Evolutionary conservation across 176 grass and related monocot species (phyloP).

Genomic region (Areca catechu): DNA sequence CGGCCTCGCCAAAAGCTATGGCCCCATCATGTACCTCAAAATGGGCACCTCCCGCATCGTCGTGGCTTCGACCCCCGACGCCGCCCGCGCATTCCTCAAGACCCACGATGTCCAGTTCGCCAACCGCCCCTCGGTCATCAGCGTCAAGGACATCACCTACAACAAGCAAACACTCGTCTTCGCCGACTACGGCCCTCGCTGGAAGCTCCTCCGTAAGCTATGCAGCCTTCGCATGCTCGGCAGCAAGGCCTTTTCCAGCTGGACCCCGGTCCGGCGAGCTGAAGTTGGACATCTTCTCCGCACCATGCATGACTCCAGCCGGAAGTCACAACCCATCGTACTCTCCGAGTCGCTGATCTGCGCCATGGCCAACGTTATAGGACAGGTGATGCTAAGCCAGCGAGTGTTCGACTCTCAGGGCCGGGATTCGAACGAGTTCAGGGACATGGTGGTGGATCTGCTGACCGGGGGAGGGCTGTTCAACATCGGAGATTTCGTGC

Average conservation of each 20-base stretch:
- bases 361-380: conserved; percentile 6
- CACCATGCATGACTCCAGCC: too few species aligned
- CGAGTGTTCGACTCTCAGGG: conserved; percentile 13
- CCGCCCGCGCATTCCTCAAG: conserved; percentile 11
- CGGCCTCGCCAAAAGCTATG: conserved; percentile 3
- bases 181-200: background rate
- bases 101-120: conserved; percentile 6
- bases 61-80: conserved; percentile 6
- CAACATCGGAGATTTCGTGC: conserved; percentile 24
- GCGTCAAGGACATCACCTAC: conserved; percentile 2
- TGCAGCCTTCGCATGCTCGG: conserved; percentile 18
- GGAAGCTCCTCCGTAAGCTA: conserved; percentile 5
- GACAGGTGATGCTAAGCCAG: background rate
- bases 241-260: background rate
- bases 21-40: conserved; percentile 7
- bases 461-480: conserved; percentile 23
- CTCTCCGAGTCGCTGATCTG: background rate
- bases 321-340: background rate
- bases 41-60: conserved; percentile 1
- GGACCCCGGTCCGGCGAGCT: background rate
- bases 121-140: conserved; percentile 2
- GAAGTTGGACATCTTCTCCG: background rate
- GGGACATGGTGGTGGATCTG: conserved; percentile 32
- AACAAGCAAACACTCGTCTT: background rate
- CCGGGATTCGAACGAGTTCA: conserved; percentile 29